Conservation (phyloP, 805 yeast species). For the Schwanniomyces pseudopolymorphus region DNA sequence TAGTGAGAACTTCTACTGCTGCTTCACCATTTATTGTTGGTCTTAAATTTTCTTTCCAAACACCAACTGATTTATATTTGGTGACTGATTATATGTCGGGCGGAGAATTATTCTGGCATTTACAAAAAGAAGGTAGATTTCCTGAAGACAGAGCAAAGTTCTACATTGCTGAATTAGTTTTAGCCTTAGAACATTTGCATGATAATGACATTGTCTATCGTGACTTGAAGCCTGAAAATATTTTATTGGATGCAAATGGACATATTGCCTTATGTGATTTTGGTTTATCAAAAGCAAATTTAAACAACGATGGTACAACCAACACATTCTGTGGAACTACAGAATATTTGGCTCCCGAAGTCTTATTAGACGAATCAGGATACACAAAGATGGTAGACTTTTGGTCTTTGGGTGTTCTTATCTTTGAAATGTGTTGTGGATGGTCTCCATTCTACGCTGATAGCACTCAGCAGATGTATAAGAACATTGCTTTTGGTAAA, state of each 20-base stretch:
- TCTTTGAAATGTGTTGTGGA: conserved; percentile 99
- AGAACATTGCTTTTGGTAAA: conserved; percentile 97
- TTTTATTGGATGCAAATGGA: conserved; percentile 92
- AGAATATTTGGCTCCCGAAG: conserved; percentile 97
- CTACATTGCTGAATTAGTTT: conserved; percentile 91
- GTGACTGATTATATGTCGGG: conserved; percentile 99
- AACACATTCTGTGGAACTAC: conserved; percentile 99
- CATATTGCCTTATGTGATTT: conserved; percentile 97
- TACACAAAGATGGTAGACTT: conserved; percentile 99
- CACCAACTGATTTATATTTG: conserved; percentile 85
- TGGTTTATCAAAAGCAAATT: conserved; percentile 92
- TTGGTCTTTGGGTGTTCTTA: conserved; percentile 96
- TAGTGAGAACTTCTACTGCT: conserved; percentile 88
- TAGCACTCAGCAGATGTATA: conserved; percentile 97
- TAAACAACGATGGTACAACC: conserved; percentile 82
- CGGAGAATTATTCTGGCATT: conserved; percentile 95
- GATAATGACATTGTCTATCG: conserved; percentile 95
- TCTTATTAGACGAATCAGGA: conserved; percentile 90
- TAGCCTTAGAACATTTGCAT: conserved; percentile 92
- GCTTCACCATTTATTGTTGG: conserved; percentile 94
- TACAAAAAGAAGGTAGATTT: conserved; percentile 95
- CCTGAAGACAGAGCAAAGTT: conserved; percentile 92
- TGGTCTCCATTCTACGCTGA: conserved; percentile 99
- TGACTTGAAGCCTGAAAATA: conserved; percentile 96
- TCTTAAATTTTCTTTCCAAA: conserved; percentile 92